Evolutionary conservation across 169 alveolate species (phyloP), one percentile per base, ranked within the genome.

Genomic region (Plasmodium inui): DNA sequence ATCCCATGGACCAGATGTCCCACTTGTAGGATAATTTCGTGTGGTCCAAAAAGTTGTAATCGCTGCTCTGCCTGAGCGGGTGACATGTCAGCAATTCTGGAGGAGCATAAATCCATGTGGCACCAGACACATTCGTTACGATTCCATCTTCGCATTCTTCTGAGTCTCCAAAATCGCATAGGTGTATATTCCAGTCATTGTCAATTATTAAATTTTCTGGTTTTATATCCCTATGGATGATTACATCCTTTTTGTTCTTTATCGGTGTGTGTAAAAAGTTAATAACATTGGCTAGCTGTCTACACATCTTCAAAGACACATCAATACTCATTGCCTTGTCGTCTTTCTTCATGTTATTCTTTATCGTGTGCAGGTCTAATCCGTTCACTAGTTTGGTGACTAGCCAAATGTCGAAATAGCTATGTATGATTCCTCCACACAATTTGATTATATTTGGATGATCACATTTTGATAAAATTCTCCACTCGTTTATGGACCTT

Each of bases 31-130:
- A 90, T 6, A 96, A 78, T 61, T 79, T 76, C 10, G 91, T 85
- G 22, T 92, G 81, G 61, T 93, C 96, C 32, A 74, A 82, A 9
- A 88, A 46, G 70, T 76, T 44, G 70, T 93, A 53, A 72, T 88
- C 79, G 61, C 80, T 22, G 93, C 97, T 84, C 84, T 83, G 83
- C 67, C 22, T 74, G 55, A 97, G 93, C 0, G 98, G 97, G 73
- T 96, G 96, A 71, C 96, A 95, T 34, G 85, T 84, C 82, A 98
- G 84, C 55, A 98, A 85, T 83, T 98, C 99, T 0, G 98, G 98
- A 8, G 99, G 99, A 30, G 99, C 98, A 92, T 98, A 98, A 46
- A 97, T 95, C 99, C 99, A 98, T 0, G 99, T 98, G 70, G 99
- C 99, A 4, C 99, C 99, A 0, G 98, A 96, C 2, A 98, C 94